phyloP scores from a whole-genome alignment of 108 stramenopile genomes.

The Nitzschia putrida region DNA sequence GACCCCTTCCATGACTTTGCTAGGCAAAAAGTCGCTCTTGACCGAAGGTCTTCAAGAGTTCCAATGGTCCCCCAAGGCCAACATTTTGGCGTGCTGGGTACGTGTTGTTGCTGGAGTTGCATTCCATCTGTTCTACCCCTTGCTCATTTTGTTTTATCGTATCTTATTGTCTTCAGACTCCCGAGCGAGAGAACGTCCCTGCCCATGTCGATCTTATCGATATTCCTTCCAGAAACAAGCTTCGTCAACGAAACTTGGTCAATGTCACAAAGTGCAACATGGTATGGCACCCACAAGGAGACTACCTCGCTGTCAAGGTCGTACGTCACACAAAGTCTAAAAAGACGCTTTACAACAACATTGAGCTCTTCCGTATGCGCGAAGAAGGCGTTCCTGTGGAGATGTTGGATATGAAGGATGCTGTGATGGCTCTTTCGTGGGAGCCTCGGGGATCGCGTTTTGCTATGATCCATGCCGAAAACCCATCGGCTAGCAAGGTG shows the following conservation, averaged over 20 bases:
- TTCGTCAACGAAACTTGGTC: constrained; percentile 95
- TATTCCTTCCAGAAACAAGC: constrained; percentile 85
- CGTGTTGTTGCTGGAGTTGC: constrained; percentile 9
- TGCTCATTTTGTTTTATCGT: constrained; percentile 8
- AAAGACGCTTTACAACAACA: constrained; percentile 94
- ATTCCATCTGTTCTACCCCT: not conserved
- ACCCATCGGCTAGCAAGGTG: constrained; percentile 81
- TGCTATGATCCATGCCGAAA: constrained; percentile 94
- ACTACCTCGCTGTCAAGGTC: constrained; percentile 94
- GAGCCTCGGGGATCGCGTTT: constrained; percentile 93
- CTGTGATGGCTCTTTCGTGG: constrained; percentile 92
- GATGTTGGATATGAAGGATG: constrained; percentile 92
- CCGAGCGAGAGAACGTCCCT: constrained; percentile 89
- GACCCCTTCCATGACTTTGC: constrained; percentile 86
- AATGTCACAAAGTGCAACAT: constrained; percentile 91
- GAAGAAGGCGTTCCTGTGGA: constrained; percentile 91
- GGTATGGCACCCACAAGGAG: constrained; percentile 93
- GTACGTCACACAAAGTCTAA: constrained; percentile 93
- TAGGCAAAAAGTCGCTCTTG: constrained; percentile 87
- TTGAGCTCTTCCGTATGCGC: constrained; percentile 92
- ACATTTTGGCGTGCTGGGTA: constrained; percentile 93
- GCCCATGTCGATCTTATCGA: constrained; percentile 93
- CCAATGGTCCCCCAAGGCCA: constrained; percentile 92
- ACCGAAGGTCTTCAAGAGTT: constrained; percentile 93
- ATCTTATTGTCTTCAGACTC: constrained; percentile 46